These are phyloP conservation scores for Camelina sativa DNA, from an alignment of 345 rosid genomes.

Conservation along the genomic window DNA sequence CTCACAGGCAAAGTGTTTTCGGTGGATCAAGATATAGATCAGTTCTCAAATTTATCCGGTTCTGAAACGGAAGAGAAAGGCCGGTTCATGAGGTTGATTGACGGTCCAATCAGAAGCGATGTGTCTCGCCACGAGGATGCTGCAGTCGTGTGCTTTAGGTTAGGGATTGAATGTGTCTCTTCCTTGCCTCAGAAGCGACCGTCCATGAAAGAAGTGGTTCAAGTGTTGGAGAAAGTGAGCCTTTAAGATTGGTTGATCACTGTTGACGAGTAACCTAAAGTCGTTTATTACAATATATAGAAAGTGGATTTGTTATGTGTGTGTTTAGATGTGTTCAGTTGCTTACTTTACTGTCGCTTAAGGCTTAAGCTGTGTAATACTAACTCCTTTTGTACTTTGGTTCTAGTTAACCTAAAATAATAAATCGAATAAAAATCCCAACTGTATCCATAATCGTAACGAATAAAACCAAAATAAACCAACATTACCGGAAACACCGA, in stretches of 20 bases:
- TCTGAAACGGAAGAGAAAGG: slow-evolving; percentile 53
- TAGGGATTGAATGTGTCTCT: slow-evolving; percentile 76
- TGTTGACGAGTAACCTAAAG: slow-evolving; percentile 5
- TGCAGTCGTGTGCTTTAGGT: slow-evolving; percentile 59
- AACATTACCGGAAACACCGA: not conserved
- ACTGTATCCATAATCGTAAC: not conserved
- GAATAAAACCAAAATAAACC: not conserved
- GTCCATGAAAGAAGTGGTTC: slow-evolving; percentile 77
- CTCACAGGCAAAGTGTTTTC: slow-evolving; percentile 64
- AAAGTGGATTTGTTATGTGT: slow-evolving; percentile 3
- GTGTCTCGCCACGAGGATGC: slow-evolving; percentile 63
- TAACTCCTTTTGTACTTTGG: not conserved
- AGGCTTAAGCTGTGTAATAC: not conserved
- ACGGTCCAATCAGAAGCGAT: slow-evolving; percentile 60
- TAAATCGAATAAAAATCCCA: not conserved
- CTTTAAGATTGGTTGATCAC: slow-evolving; percentile 13
- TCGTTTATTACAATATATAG: not conserved
- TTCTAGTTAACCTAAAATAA: not conserved
- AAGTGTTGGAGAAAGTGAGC: slow-evolving; percentile 62
- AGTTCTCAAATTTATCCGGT: slow-evolving; percentile 48
- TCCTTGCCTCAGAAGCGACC: slow-evolving; percentile 81
- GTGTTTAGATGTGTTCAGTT: slow-evolving; percentile 16
- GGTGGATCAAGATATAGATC: slow-evolving; percentile 58
- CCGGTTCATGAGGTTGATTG: slow-evolving; percentile 60
- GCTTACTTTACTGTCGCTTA: not conserved